Base-by-base conservation (phyloP, 805 yeast genomes). In the Pichia eremophila region DNA sequence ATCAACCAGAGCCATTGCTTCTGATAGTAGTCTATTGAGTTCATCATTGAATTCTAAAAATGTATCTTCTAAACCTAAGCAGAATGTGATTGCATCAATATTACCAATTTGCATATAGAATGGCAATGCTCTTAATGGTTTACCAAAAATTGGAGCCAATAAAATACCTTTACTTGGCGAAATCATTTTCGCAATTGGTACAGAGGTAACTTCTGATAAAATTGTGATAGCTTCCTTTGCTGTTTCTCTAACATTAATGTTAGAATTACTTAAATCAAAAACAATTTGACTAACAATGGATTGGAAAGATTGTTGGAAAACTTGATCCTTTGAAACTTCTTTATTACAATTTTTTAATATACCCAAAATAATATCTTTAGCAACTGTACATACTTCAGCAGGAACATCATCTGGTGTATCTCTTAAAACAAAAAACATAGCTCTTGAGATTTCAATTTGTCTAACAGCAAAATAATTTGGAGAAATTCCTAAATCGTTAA, bases 41-140 rank as follows among this genome's bases (percentile, higher is more conserved):
- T 95, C 98, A 47, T 93, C 98, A 55, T 85, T 86, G 61, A 88
- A 91, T 10, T 83, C 82, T 54, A 91, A 68, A 55, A 91, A 89
- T 0, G 96, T 75, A 52, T 84, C 77, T 12, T 87, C 93, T 43
- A 91, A 70, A 1, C 83, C 79, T 49, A 93, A 68, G 60, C 97
- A 91, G 64, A 82, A 95, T 0, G 95, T 82, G n/a, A 93, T 86
- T 1, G 98, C 98, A 64, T 93, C 98, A 51, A 93, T 90, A 62
- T 93, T 90, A 36, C 99, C 99, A 48, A 93, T 93, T 67, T 95
- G 99, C 96, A 91, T 93, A 5, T 96, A 93, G 68, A 95, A 93
- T 0, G 99, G 99, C 51, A 93, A 72, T 0, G 99, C 99, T 53
- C 99, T 74, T 49, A 93, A 67, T 0, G 99, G 99, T 61, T 93